Conservation (phyloP, 2,329 filamentous ascomycete genomes). For the Huntiella savannae region DNA sequence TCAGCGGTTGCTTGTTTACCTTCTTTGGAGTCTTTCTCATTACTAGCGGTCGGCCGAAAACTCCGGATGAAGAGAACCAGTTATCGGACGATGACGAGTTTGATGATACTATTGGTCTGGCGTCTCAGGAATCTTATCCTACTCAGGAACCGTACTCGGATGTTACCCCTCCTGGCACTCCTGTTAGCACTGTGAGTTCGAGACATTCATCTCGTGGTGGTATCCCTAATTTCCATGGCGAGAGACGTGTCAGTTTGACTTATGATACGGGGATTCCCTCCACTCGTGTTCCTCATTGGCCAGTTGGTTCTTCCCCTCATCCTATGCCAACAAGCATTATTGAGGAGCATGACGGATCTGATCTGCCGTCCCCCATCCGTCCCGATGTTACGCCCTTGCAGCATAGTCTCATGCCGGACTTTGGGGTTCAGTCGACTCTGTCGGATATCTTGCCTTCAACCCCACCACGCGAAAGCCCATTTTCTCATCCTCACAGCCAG, state of each 20-base stretch:
- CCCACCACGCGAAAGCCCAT: slow-evolving; percentile 1
- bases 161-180: slow-evolving; percentile 8
- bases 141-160: slow-evolving; percentile 1
- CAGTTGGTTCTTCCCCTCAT: background rate
- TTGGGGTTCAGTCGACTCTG: slow-evolving; percentile 14
- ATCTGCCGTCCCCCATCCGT: slow-evolving; percentile 18
- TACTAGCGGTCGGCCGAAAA: slow-evolving; percentile 55
- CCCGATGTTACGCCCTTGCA: slow-evolving; percentile 6
- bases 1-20: slow-evolving; percentile 77
- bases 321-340: slow-evolving; percentile 1
- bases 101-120: slow-evolving; percentile 43
- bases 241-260: slow-evolving; percentile 20
- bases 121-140: slow-evolving; percentile 21
- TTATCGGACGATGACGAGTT: slow-evolving; percentile 35
- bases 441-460: slow-evolving; percentile 14
- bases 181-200: slow-evolving; percentile 17
- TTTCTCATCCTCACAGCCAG: background rate
- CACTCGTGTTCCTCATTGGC: slow-evolving; percentile 16
- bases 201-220: slow-evolving; percentile 22
- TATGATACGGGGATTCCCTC: slow-evolving; percentile 21
- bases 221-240: slow-evolving; percentile 20
- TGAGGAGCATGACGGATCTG: background rate
- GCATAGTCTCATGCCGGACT: slow-evolving; percentile 14
- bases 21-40: slow-evolving; percentile 97
- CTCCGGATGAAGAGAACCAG: slow-evolving; percentile 37